phyloP scores from a whole-genome alignment of 352 stramenopile species.

The Phytophthora tentaculata region DNA sequence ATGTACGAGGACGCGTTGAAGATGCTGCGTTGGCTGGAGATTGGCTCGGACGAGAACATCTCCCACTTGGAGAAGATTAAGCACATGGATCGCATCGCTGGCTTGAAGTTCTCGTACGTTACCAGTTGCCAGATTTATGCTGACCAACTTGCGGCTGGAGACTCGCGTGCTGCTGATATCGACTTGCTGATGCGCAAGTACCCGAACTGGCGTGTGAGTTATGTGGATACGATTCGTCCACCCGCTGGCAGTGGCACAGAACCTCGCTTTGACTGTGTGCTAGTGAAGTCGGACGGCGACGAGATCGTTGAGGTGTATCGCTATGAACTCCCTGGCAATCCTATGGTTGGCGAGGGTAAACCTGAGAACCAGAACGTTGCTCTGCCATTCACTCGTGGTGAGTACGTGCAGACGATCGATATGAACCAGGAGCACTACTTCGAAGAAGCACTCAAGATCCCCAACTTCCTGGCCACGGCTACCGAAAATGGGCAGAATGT shows the following conservation, averaged over 20 bases:
- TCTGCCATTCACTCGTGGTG: slow-evolving; percentile 84
- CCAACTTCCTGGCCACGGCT: slow-evolving; percentile 84
- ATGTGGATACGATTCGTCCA: slow-evolving; percentile 86
- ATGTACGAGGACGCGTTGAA: slow-evolving; percentile 91
- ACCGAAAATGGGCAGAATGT: slow-evolving; percentile 72
- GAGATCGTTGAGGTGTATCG: slow-evolving; percentile 90
- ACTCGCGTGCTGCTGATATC: slow-evolving; percentile 94
- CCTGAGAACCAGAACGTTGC: slow-evolving; percentile 91
- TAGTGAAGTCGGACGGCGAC: slow-evolving; percentile 85
- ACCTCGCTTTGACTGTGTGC: slow-evolving; percentile 81
- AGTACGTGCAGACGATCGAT: slow-evolving; percentile 91
- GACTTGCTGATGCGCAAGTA: slow-evolving; percentile 97
- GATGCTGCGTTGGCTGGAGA: slow-evolving; percentile 90
- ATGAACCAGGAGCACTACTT: slow-evolving; percentile 93
- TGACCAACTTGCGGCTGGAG: slow-evolving; percentile 73
- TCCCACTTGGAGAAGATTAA: slow-evolving; percentile 91
- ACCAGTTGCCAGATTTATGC: slow-evolving; percentile 92
- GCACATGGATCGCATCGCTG: slow-evolving; percentile 88
- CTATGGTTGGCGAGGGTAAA: slow-evolving; percentile 86
- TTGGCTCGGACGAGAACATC: slow-evolving; percentile 84
- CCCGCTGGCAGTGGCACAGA: slow-evolving; percentile 68
- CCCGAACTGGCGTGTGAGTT: slow-evolving; percentile 93
- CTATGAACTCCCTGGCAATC: slow-evolving; percentile 85
- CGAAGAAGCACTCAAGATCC: slow-evolving; percentile 90
- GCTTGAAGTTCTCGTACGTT: slow-evolving; percentile 90